Evolutionary conservation across 352 stramenopile genomes (phyloP).

Genomic region (Phytophthora pisi): DNA sequence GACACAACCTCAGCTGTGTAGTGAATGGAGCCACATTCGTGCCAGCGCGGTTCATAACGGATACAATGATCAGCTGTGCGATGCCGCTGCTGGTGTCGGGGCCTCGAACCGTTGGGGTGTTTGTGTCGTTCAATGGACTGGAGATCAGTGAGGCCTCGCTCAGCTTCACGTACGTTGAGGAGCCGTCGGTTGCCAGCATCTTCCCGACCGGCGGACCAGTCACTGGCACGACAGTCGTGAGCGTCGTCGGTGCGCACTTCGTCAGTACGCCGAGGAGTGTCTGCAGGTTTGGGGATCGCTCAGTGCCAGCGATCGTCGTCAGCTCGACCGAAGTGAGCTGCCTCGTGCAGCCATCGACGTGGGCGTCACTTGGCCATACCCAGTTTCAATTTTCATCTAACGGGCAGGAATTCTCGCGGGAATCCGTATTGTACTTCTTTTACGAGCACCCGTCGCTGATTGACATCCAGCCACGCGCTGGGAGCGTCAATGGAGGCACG

Average conservation of each 20-base stretch:
- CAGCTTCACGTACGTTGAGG: constrained; percentile 39
- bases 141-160: constrained; percentile 35
- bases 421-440: constrained; percentile 37
- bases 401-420: constrained; percentile 37
- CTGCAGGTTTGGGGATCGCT: constrained; percentile 37
- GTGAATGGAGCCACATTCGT: constrained; percentile 31
- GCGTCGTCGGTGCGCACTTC: constrained; percentile 39
- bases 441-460: constrained; percentile 32
- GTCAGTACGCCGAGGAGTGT: constrained; percentile 24
- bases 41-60: constrained; percentile 33
- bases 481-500: constrained; percentile 37
- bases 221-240: constrained; percentile 35
- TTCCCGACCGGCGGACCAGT: constrained; percentile 34
- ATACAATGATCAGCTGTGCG: constrained; percentile 35
- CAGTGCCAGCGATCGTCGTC: constrained; percentile 38
- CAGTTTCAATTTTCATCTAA: constrained; percentile 45
- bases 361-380: constrained; percentile 7
- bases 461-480: constrained; percentile 19
- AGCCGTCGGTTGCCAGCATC: constrained; percentile 32
- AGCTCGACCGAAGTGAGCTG: constrained; percentile 40
- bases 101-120: constrained; percentile 24
- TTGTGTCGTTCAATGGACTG: constrained; percentile 44
- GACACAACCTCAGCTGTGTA: constrained; percentile 40
- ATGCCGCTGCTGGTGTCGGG: constrained; percentile 24
- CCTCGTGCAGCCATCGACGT: constrained; percentile 33